Evolutionary conservation across 495 filamentous ascomycete genomes (phyloP).

Genomic region (Aspergillus leporis): DNA sequence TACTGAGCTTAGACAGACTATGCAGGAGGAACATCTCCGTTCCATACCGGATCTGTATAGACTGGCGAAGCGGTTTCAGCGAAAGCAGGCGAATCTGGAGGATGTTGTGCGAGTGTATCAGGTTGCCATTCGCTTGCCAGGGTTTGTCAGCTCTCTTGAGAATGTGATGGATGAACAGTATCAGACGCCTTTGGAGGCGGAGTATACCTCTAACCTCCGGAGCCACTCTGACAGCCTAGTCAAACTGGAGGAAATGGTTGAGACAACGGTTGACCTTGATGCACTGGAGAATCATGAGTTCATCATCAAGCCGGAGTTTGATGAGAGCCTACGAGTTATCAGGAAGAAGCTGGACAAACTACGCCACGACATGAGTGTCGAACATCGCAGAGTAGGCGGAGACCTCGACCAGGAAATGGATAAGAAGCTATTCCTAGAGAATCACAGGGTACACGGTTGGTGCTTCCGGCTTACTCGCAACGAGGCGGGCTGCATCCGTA

Average conservation of each 20-base stretch:
- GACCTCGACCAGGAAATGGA: conserved; percentile 93
- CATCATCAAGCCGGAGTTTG: conserved; percentile 98
- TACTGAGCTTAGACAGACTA: conserved; percentile 90
- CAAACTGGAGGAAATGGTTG: conserved; percentile 96
- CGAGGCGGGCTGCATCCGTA: conserved; percentile 90
- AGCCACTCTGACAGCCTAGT: conserved; percentile 75
- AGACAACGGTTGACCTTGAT: conserved; percentile 95
- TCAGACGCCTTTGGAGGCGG: conserved; percentile 79
- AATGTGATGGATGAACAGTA: conserved; percentile 95
- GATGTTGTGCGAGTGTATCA: conserved; percentile 96
- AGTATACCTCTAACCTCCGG: conserved; percentile 82
- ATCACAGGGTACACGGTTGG: conserved; percentile 94
- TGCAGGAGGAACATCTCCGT: conserved; percentile 96
- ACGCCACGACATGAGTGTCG: conserved; percentile 76
- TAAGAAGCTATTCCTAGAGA: conserved; percentile 98
- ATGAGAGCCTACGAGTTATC: conserved; percentile 83
- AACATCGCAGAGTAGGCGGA: conserved; percentile 72
- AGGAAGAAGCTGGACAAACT: conserved; percentile 88
- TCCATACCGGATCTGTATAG: conserved; percentile 95
- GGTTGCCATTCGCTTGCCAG: conserved; percentile 86
- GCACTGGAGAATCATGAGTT: conserved; percentile 97
- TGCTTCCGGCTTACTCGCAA: conserved; percentile 92
- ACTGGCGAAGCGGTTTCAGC: conserved; percentile 90
- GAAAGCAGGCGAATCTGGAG: conserved; percentile 85
- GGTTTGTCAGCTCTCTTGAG: conserved; percentile 84